These are phyloP conservation scores for Hippophae tibetana DNA, from an alignment of 306 rosid genomes.

Conservation along the genomic window DNA sequence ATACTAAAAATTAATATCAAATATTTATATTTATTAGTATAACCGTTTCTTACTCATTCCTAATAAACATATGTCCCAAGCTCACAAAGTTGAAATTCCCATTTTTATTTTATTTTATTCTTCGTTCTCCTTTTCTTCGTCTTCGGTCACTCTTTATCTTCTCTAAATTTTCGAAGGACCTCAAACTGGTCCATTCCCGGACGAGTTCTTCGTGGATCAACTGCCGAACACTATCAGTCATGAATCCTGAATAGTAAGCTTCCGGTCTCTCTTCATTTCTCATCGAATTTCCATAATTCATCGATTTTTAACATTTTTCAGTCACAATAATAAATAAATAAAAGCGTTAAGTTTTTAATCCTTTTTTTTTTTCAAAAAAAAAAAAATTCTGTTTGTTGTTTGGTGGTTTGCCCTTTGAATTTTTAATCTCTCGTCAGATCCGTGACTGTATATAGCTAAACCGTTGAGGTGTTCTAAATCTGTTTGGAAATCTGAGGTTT, in stretches of 20 bases:
- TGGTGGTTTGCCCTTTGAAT: no score
- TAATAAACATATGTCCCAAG: no score
- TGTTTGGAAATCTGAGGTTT: neutral
- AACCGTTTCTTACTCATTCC: no score
- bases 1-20: no score
- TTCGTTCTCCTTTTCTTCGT: no score
- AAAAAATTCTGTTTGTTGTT: neutral
- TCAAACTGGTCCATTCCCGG: constrained; percentile 26
- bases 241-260: constrained; percentile 51
- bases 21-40: no score
- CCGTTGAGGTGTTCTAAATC: neutral
- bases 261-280: constrained; percentile 6
- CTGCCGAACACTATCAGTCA: constrained; percentile 14
- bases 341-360: neutral
- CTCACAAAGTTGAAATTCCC: no score
- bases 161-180: no score
- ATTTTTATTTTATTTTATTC: no score
- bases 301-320: constrained; percentile 4
- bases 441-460: constrained; percentile 5
- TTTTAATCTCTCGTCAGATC: constrained; percentile 10
- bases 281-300: neutral
- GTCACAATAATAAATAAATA: neutral
- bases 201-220: constrained; percentile 19
- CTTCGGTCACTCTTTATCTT: no score
- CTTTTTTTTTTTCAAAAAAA: neutral